Percentiles rank a stretch among this genome's conserved stretches.
These are phyloP conservation scores for Puccinia hordei DNA, from an alignment of 1,284 basidiomycete species.

Conservation along the genomic window DNA sequence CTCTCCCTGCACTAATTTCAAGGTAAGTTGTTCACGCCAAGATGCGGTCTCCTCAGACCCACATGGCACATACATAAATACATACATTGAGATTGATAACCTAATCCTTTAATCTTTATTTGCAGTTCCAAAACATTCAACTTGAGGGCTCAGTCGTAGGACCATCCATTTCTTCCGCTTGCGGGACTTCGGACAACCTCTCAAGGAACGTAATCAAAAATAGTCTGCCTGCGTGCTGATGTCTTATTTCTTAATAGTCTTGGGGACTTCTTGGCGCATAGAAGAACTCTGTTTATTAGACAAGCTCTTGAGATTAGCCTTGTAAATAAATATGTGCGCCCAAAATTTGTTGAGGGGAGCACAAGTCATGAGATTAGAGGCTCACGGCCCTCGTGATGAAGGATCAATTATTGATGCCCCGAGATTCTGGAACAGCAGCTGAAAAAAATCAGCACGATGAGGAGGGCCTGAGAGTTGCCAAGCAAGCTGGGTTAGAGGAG, in stretches of 20 bases:
- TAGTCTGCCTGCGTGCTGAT: background rate
- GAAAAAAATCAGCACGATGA: no score
- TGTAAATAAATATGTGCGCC: no score
- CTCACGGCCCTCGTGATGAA: no score
- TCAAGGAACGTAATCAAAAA: background rate
- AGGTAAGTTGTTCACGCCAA: background rate
- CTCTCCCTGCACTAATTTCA: constrained; percentile 9
- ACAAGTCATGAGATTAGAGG: no score
- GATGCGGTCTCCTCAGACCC: background rate
- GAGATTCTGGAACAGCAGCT: no score
- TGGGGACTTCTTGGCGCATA: background rate
- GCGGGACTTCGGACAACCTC: background rate
- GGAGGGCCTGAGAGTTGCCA: no score
- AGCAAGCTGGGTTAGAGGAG: no score
- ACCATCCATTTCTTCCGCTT: background rate
- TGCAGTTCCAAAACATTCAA: constrained; percentile 4
- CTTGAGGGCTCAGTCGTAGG: background rate
- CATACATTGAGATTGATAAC: background rate
- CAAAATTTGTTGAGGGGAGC: no score
- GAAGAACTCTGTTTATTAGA: no score
- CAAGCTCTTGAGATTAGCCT: no score
- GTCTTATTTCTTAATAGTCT: background rate
- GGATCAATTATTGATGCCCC: no score
- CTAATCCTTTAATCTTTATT: background rate
- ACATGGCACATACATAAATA: no score